Evolutionary conservation across 306 rosid genomes (phyloP).

Genomic region (Rubus parviflorus): DNA sequence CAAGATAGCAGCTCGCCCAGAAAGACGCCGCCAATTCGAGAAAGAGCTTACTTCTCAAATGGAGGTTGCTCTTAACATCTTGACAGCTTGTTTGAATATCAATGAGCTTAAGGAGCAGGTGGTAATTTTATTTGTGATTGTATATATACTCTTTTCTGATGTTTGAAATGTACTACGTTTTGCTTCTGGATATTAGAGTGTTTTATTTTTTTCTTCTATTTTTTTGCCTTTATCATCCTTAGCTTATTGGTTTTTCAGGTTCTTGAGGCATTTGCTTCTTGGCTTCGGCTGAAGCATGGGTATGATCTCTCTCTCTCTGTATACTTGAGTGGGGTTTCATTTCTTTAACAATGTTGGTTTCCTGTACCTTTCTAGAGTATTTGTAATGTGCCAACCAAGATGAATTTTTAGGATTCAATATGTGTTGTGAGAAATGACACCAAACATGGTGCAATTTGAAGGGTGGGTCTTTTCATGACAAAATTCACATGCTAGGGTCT

Average conservation of each 20-base stretch:
- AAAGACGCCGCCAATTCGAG: constrained; percentile 96
- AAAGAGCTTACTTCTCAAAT: constrained; percentile 94
- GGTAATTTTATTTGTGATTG: constrained; percentile 1
- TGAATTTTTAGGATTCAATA: background rate
- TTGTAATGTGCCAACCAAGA: background rate
- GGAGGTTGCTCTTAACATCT: constrained; percentile 83
- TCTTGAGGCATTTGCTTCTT: constrained; percentile 99
- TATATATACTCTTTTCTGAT: constrained; percentile 10
- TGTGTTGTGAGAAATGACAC: background rate
- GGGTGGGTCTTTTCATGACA: background rate
- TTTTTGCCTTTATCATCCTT: constrained; percentile 8
- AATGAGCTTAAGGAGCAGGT: constrained; percentile 99
- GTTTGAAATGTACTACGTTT: constrained; percentile 12
- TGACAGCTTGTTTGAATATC: constrained; percentile 88
- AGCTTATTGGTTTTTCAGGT: constrained; percentile 56
- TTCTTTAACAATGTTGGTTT: constrained; percentile 1
- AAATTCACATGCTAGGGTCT: background rate
- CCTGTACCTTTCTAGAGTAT: background rate
- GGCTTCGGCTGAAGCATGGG: constrained; percentile 99
- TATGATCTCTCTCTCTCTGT: constrained; percentile 33
- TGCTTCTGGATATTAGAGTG: constrained; percentile 11
- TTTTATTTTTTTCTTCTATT: constrained; percentile 24
- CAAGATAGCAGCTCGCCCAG: constrained; percentile 98
- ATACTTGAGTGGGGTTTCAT: background rate
- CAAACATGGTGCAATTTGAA: background rate